A percentile compares a stretch with the other conserved stretches of the same genome.
phyloP scores from a whole-genome alignment of 2,329 filamentous ascomycete genomes.

The Capronia coronata region DNA sequence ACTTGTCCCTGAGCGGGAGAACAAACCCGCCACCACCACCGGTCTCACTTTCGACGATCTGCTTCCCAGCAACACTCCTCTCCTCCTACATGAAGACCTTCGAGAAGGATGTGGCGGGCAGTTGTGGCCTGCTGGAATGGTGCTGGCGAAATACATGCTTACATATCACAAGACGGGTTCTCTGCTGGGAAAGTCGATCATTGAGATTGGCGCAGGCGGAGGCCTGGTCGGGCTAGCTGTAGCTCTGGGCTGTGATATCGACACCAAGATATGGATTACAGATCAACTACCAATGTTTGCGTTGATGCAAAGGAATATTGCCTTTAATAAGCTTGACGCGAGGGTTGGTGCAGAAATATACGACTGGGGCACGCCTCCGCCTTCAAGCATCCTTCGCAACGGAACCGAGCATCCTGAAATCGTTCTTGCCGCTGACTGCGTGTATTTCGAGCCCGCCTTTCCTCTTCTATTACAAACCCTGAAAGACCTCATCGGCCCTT shows the following conservation, averaged over 20 bases:
- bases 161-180: constrained; percentile 17
- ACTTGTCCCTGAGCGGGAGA: constrained; percentile 48
- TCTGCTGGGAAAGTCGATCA: constrained; percentile 44
- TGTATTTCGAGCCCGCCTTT: constrained; percentile 95
- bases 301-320: constrained; percentile 80
- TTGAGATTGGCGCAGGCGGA: constrained; percentile 88
- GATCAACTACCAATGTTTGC: constrained; percentile 81
- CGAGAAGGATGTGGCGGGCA: constrained; percentile 85
- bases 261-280: constrained; percentile 62
- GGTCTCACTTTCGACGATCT: constrained; percentile 64
- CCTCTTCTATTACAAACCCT: constrained; percentile 77
- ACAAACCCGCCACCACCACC: constrained; percentile 49
- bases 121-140: constrained; percentile 89
- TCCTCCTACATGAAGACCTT: constrained; percentile 78
- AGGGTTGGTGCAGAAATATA: constrained; percentile 63
- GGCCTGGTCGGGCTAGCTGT: constrained; percentile 70
- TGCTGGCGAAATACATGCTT: constrained; percentile 79
- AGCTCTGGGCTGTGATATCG: constrained; percentile 49
- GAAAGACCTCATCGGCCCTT: constrained; percentile 59
- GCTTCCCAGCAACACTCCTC: constrained; percentile 52
- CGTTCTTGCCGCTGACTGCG: constrained; percentile 91
- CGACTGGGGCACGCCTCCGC: constrained; percentile 60
- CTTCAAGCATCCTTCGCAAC: constrained; percentile 16
- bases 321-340: constrained; percentile 64
- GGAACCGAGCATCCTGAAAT: constrained; percentile 56